A percentile compares a stretch with the other conserved stretches of the same genome.
phyloP scores from a whole-genome alignment of 2,329 filamentous ascomycete genomes.

The Phaeomoniella chlamydospora region DNA sequence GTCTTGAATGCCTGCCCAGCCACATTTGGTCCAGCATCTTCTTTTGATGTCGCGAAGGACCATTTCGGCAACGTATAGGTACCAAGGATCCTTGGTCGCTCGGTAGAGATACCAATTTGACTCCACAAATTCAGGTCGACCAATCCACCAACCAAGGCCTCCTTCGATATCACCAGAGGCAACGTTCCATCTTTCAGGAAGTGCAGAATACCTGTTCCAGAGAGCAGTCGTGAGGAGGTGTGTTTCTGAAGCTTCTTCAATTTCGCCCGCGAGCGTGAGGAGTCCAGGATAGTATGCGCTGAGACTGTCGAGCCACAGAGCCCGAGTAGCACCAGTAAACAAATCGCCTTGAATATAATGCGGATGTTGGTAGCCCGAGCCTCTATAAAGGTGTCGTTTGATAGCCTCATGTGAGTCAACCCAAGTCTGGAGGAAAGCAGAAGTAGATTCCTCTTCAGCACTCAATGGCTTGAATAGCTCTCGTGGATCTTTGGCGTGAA shows the following conservation, averaged over 20 bases:
- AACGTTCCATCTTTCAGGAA: conserved; percentile 90
- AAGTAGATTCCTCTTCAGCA: conserved; percentile 54
- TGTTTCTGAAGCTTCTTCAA: conserved; percentile 81
- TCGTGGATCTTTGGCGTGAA: conserved; percentile 36
- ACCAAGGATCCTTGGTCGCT: conserved; percentile 90
- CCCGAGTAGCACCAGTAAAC: conserved; percentile 71
- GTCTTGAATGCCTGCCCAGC: conserved; percentile 82
- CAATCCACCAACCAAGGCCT: conserved; percentile 86
- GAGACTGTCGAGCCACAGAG: conserved; percentile 91
- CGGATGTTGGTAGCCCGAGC: conserved; percentile 60
- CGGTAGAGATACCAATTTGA: conserved; percentile 93
- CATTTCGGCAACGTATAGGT: conserved; percentile 93
- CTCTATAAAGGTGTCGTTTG: conserved; percentile 79
- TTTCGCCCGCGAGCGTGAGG: conserved; percentile 68
- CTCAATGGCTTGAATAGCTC: conserved; percentile 52
- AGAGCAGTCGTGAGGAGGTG: conserved; percentile 84
- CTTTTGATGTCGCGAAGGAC: conserved; percentile 73
- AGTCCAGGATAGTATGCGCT: conserved; percentile 91
- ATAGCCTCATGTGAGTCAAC: conserved; percentile 74
- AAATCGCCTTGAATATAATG: conserved; percentile 89
- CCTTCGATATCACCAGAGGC: conserved; percentile 71
- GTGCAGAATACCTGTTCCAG: conserved; percentile 86
- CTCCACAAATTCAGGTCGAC: conserved; percentile 91
- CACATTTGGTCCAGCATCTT: conserved; percentile 79
- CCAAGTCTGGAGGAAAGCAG: conserved; percentile 72